Conservation (phyloP, 2,329 filamentous ascomycete species). For the Colletotrichum filicis region DNA sequence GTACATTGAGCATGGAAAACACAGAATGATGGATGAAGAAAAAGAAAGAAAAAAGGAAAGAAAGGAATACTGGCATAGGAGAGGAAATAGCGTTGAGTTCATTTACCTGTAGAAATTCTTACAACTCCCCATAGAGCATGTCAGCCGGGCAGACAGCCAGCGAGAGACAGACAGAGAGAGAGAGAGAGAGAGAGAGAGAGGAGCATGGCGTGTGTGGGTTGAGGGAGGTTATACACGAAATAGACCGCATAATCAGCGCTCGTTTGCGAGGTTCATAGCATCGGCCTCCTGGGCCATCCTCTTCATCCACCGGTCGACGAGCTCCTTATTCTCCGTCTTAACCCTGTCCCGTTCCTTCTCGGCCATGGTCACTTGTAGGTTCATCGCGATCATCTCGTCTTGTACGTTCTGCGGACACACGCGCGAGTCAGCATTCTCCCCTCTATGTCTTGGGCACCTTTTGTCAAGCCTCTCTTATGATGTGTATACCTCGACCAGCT, state of each 20-base stretch:
- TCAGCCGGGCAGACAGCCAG: constrained; percentile 4
- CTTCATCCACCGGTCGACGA: constrained; percentile 92
- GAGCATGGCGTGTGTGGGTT: not conserved
- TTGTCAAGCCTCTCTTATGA: not conserved
- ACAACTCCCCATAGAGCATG: constrained; percentile 34
- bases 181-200: not conserved
- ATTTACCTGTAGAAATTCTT: constrained; percentile 34
- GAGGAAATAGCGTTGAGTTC: constrained; percentile 32
- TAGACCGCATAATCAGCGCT: constrained; percentile 43
- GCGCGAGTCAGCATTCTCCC: constrained; percentile 6
- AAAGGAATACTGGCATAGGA: constrained; percentile 22
- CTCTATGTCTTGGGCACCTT: too few relatives aligned
- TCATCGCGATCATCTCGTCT: constrained; percentile 90
- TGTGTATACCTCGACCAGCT: constrained; percentile 75
- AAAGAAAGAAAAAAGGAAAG: not conserved
- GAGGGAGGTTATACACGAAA: constrained; percentile 1
- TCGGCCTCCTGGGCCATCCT: constrained; percentile 88
- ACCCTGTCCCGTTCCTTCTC: constrained; percentile 80
- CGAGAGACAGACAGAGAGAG: not conserved
- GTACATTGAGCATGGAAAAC: constrained; percentile 11
- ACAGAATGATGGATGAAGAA: too few relatives aligned
- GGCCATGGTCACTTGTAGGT: constrained; percentile 87
- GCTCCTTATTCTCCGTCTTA: constrained; percentile 84
- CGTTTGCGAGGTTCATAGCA: constrained; percentile 80
- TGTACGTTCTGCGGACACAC: constrained; percentile 73